phyloP scores from a whole-genome alignment of 352 stramenopile species.

The Globisporangium splendens region DNA sequence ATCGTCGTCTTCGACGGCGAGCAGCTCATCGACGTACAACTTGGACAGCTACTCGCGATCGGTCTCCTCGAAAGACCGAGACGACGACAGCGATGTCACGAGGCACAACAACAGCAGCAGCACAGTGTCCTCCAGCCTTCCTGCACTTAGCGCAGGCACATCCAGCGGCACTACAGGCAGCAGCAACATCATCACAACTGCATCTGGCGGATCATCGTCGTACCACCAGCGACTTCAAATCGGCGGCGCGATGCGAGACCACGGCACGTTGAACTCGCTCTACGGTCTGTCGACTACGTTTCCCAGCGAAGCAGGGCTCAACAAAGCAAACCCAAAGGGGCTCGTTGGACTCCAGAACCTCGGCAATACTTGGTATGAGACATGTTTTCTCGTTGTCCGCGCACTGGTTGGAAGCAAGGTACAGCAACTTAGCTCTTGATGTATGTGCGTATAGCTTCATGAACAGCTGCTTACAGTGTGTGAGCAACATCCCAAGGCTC shows the following conservation, averaged over 20 bases:
- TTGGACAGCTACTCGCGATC: constrained; percentile 16
- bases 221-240: constrained; percentile 16
- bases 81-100: constrained; percentile 11
- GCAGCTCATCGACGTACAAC: constrained; percentile 7
- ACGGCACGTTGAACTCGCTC: constrained; percentile 4
- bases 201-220: background rate
- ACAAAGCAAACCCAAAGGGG: constrained; percentile 33
- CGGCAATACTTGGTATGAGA: constrained; percentile 67
- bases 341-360: constrained; percentile 73
- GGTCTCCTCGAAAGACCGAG: constrained; percentile 7
- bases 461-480: constrained; percentile 85
- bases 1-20: constrained; percentile 11
- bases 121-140: constrained; percentile 15
- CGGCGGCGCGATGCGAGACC: constrained; percentile 6
- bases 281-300: constrained; percentile 6
- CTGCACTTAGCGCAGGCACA: constrained; percentile 11
- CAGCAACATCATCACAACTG: constrained; percentile 8
- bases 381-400: too few relatives aligned
- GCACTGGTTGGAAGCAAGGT: too few relatives aligned
- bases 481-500: constrained; percentile 58
- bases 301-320: constrained; percentile 9
- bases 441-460: constrained; percentile 52
- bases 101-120: background rate
- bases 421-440: too few relatives aligned
- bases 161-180: constrained; percentile 5